These are phyloP conservation scores for Microcyclosporella mali DNA, from an alignment of 2,329 filamentous ascomycete species.

Conservation along the genomic window DNA sequence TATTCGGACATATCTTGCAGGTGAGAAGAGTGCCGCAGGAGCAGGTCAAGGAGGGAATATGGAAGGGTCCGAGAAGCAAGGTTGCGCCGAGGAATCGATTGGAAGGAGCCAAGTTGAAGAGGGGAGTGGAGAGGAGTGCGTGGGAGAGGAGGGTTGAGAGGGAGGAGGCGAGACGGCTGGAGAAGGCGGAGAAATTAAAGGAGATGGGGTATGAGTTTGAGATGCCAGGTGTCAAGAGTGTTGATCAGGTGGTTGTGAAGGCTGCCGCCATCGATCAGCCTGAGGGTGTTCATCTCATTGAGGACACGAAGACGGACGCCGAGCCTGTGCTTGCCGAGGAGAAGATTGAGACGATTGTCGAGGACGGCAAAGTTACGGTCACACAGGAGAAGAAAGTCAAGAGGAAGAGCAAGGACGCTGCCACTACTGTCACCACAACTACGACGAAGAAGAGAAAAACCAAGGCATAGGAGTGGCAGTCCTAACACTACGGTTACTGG, in stretches of 20 bases:
- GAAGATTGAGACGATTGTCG: conserved; percentile 8
- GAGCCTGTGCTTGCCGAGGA: conserved; percentile 1
- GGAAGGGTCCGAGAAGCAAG: conserved; percentile 65
- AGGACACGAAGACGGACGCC: conserved; percentile 4
- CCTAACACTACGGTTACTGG: too few relatives aligned
- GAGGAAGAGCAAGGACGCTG: conserved; percentile 15
- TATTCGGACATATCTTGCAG: conserved; percentile 91
- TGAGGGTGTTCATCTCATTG: conserved; percentile 17
- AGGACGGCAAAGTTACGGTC: conserved; percentile 3
- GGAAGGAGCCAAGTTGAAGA: conserved; percentile 66
- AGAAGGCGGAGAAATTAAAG: conserved; percentile 69
- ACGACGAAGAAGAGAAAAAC: conserved; percentile 16
- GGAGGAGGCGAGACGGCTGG: conserved; percentile 64
- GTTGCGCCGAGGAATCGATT: conserved; percentile 89
- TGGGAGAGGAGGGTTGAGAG: conserved; percentile 71
- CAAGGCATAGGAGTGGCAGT: too few relatives aligned
- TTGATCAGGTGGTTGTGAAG: conserved; percentile 47
- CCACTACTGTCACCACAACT: conserved; percentile 7
- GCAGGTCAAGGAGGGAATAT: conserved; percentile 72
- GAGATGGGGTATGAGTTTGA: conserved; percentile 78
- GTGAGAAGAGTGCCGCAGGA: conserved; percentile 72
- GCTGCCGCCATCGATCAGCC: conserved; percentile 25
- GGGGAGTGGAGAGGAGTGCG: conserved; percentile 64
- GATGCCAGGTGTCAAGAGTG: conserved; percentile 62
- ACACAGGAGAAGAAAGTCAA: conserved; percentile 17